These are phyloP conservation scores for Dryas integrifolia DNA, from an alignment of 331 rosid genomes.

Conservation along the genomic window DNA sequence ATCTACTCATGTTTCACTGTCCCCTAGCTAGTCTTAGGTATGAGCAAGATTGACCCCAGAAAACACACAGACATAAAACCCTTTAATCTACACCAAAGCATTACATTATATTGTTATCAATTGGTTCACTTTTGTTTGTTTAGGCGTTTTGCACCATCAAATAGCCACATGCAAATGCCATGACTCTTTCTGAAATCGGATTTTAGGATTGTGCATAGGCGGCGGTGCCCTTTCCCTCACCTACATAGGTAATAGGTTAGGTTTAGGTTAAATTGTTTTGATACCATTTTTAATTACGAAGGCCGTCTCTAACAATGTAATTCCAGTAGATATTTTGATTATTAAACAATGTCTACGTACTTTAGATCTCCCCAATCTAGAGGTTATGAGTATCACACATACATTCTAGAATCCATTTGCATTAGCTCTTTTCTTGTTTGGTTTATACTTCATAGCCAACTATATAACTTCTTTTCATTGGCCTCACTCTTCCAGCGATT, in stretches of 20 bases:
- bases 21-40: not conserved
- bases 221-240: not conserved
- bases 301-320: not conserved
- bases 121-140: not conserved
- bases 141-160: not conserved
- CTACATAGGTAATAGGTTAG: not conserved
- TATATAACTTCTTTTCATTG: not conserved
- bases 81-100: too few species aligned
- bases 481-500: not conserved
- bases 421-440: not conserved
- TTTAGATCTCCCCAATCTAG: too few species aligned
- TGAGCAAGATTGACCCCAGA: not conserved
- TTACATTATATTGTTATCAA: too few species aligned
- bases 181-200: constrained; percentile 10
- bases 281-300: not conserved
- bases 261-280: not conserved
- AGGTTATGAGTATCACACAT: not conserved
- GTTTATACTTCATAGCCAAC: not conserved
- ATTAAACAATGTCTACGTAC: not conserved
- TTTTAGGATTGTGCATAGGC: not conserved
- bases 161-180: not conserved
- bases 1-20: not conserved
- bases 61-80: not conserved
- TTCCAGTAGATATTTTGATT: not conserved
- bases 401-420: not conserved